A percentile compares a stretch with the other conserved stretches of the same genome.
Conservation (phyloP, 257 asterid species). For the Nicotiana noctiflora region DNA sequence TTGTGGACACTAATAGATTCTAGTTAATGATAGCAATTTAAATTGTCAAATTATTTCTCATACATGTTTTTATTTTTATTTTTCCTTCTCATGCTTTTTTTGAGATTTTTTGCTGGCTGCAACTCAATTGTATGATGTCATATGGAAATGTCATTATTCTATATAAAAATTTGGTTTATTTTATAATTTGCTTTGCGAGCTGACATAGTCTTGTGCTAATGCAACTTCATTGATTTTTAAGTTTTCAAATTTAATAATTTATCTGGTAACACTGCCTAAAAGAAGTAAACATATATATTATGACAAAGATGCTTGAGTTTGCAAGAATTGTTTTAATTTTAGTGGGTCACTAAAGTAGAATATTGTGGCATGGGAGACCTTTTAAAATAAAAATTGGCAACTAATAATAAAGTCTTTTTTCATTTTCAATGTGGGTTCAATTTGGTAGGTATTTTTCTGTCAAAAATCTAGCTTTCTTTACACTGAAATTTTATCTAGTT, state of each 20-base stretch:
- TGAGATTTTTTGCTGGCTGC: not conserved
- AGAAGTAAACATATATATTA: not conserved
- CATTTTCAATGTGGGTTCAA: slow-evolving; percentile 8
- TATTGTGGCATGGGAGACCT: slow-evolving; percentile 6
- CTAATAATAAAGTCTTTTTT: not conserved
- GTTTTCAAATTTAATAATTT: slow-evolving; percentile 4
- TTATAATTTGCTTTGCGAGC: slow-evolving; percentile 4
- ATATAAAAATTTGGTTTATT: not conserved
- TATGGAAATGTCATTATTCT: not conserved
- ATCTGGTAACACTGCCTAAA: not conserved
- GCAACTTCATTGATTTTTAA: slow-evolving; percentile 16
- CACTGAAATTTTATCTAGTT: not conserved
- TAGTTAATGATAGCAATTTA: not conserved
- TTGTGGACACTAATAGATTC: not conserved
- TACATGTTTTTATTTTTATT: not conserved
- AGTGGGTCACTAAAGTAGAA: not conserved
- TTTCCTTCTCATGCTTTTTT: not conserved
- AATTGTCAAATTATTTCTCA: slow-evolving; percentile 5
- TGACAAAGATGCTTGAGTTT: not conserved
- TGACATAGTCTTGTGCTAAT: slow-evolving; percentile 20
- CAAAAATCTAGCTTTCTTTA: not conserved
- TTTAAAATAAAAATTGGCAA: not conserved
- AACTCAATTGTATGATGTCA: not conserved
- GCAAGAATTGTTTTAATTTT: not conserved
- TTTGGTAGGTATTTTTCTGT: not conserved